Base-by-base conservation (phyloP, 768 basidiomycete species). In the Fomitopsis serialis region DNA sequence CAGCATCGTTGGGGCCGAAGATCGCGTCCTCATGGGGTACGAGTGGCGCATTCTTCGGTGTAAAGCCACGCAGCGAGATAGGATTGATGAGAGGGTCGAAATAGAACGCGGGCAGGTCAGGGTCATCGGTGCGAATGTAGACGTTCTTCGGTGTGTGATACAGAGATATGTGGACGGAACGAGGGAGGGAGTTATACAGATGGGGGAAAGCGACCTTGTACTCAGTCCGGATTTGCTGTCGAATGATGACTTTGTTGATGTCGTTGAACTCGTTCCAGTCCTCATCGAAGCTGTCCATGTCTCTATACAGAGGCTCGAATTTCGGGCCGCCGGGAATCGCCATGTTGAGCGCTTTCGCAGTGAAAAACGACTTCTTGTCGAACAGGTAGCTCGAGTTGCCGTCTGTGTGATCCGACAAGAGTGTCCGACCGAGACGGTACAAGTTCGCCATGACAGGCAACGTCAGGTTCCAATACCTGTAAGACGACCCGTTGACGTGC, bases 201-300 rank as follows among this genome's bases (percentile, higher is more conserved):
- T 99, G 96, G 29, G 97, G 96, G 78, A 98, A 98, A 2, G 95
- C 96, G 48, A 99, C 94, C 69, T 96, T 98, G 80, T 99, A 98
- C 72, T 99, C 97, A 2, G 96, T 98, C 44, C 97, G 83, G 58
- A 98, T 96, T 69, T 97, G 92, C 66, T 98, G 94, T 21, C 97
- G 94, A 61, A 99, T 98, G 69, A 99, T 96, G 64, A 99, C 89
- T 71, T 99, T 99, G 74, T 97, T 95, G 71, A 98, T 97, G 66
- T 99, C 97, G 67, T 99, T 99, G 65, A 99, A 99, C 68, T 97
- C 94, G 69, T 97, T 97, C 94, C 94, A 97, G 66, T 99, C 97
- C 67, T 98, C 97, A 65, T 99, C 97, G 61, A 92, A 98, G 12
- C 87, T 78, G 64, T 98, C 97, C 87, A 95, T 93, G 63, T 99